Evolutionary conservation across 805 yeast species (phyloP).

Genomic region (Candida sonorensis): DNA sequence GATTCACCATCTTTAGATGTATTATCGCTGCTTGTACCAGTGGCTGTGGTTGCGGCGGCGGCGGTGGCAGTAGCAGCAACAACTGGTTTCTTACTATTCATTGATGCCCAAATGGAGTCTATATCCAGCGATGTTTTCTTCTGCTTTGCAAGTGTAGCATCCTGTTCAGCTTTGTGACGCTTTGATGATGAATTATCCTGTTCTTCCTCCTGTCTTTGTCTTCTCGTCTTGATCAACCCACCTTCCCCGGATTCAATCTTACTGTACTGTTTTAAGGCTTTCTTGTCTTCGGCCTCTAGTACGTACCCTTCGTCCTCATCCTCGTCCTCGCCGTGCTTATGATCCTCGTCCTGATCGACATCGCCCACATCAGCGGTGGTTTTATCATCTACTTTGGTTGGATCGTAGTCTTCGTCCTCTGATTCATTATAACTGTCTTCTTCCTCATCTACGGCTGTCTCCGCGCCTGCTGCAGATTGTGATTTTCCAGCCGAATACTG

Average conservation of each 20-base stretch:
- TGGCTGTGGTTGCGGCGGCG: background rate
- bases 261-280: slow-evolving; percentile 34
- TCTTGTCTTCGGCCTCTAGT: slow-evolving; percentile 23
- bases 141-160: too few species aligned
- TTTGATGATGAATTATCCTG: too few species aligned
- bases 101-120: slow-evolving; percentile 47
- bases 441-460: too few species aligned
- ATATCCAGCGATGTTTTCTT: slow-evolving; percentile 32
- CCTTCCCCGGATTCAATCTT: slow-evolving; percentile 49
- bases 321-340: too few species aligned
- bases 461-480: slow-evolving; percentile 3
- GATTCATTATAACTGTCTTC: slow-evolving; percentile 46
- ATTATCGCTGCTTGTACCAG: too few species aligned
- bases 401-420: slow-evolving; percentile 53
- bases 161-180: too few species aligned
- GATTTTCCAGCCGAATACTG: background rate
- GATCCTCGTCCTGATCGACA: slow-evolving; percentile 21
- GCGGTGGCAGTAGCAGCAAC: too few species aligned
- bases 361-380: slow-evolving; percentile 5
- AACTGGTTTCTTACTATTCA: slow-evolving; percentile 37
- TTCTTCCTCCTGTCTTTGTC: slow-evolving; percentile 46
- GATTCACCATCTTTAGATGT: too few species aligned
- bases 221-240: slow-evolving; percentile 66
- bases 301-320: slow-evolving; percentile 31
- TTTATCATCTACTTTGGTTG: slow-evolving; percentile 14